These are phyloP conservation scores for Colletotrichum spaethianum DNA, from an alignment of 2,329 filamentous ascomycete genomes.

Conservation along the genomic window DNA sequence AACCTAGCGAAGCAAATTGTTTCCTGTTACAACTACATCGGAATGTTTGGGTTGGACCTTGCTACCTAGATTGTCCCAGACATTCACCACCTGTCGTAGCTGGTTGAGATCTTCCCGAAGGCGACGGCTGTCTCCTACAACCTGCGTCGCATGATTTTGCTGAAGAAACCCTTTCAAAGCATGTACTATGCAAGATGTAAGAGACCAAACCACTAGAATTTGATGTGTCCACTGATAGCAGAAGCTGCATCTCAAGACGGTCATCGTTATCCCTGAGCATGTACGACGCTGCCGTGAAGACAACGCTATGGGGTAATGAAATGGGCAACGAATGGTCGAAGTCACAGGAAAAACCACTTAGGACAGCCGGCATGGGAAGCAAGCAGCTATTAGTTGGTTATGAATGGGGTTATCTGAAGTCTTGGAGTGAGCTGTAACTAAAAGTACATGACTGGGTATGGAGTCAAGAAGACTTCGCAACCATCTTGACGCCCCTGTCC, in stretches of 20 bases:
- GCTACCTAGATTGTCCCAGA: too few species aligned
- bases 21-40: too few species aligned
- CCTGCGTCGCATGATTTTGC: neutral
- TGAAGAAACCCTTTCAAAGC: neutral
- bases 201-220: neutral
- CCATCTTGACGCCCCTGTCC: neutral
- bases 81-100: neutral
- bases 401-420: too few species aligned
- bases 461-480: neutral
- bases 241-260: neutral
- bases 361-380: neutral
- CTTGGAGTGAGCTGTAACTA: too few species aligned
- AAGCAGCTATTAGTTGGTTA: neutral
- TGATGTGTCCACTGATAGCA: neutral
- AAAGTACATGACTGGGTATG: neutral
- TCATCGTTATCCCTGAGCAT: neutral
- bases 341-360: neutral
- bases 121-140: neutral
- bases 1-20: too few species aligned
- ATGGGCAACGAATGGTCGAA: neutral
- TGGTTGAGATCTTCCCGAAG: neutral
- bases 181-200: neutral
- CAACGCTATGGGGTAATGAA: neutral
- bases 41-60: too few species aligned
- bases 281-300: neutral